Conservation (phyloP, 345 rosid species). For the Hypericum perforatum region DNA sequence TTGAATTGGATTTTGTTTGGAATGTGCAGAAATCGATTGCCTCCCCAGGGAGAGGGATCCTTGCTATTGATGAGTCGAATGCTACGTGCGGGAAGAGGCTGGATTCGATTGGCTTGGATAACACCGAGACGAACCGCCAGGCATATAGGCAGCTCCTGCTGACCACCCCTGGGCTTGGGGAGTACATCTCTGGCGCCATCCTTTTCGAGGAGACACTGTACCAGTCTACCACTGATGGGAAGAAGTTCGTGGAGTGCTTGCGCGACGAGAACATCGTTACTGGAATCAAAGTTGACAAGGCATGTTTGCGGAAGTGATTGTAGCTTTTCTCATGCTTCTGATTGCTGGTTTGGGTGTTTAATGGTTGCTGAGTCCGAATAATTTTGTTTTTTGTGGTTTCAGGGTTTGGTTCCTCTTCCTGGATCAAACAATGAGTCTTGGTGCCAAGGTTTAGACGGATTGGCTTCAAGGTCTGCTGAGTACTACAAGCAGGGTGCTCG, state of each 20-base stretch:
- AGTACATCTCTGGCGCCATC: constrained; percentile 90
- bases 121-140: constrained; percentile 76
- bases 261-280: constrained; percentile 71
- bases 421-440: constrained; percentile 96
- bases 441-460: constrained; percentile 99
- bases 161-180: constrained; percentile 92
- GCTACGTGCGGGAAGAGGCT: constrained; percentile 96
- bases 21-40: constrained; percentile 47
- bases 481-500: constrained; percentile 99
- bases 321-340: background rate
- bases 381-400: constrained; percentile 8
- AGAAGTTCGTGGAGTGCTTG: constrained; percentile 84
- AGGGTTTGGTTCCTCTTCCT: constrained; percentile 89
- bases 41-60: constrained; percentile 90
- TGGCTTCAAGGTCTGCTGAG: constrained; percentile 94
- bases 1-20: no score
- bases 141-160: constrained; percentile 90
- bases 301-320: constrained; percentile 7
- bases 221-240: constrained; percentile 78
- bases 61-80: constrained; percentile 95
- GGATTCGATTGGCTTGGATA: constrained; percentile 81
- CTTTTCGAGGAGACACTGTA: constrained; percentile 96
- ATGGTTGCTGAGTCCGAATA: background rate
- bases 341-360: background rate
- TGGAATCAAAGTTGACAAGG: constrained; percentile 99